Evolutionary conservation across 495 filamentous ascomycete species (phyloP), one percentile per base, ranked within the genome.

Genomic region (Xylaria flabelliformis): DNA sequence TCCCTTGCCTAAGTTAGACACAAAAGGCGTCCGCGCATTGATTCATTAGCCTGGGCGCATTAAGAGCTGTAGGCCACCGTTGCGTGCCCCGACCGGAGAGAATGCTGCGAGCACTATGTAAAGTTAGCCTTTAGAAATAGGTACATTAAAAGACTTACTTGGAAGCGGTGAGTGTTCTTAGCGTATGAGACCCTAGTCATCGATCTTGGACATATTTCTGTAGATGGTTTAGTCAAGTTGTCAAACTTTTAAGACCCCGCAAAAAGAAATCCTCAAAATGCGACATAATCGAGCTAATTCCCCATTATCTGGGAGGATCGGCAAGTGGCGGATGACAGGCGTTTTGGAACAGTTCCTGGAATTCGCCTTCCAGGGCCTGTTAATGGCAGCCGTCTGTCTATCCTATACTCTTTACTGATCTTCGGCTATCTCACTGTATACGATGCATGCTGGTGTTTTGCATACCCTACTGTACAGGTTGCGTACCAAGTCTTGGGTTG

Each of bases 1-100:
- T 29, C 59, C 69, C 19, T 55, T 71, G 44, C 69, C 69, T 9
- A 71, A 66, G 44, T 15, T 71, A 19, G 59, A 66, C 8, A 71
- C 61, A 3, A 71, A 71, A 53, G 69, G 69, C 8, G 63, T 71
- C 21, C 69, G 69, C 29, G 64, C 64, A 39, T 13, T 51, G 21
- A n/a, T 66, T 50, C 26, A 32, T 46, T 66, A 53, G 29, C 24
- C 26, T 21, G 64, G 26, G 12, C 10, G 29, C 34, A 61, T 21
- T 34, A 36, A 39, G 19, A 39, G 34, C 58, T 39, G 58, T 9
- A 21, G 34, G 58, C 32, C n/a, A 21, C 13, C 58, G 19, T 61
- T 34, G 34, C 7, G 34, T 19, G 12, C 58, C 58, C 58, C 58
- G n/a, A 39, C 10, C 8, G 32, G 10, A 61, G 58, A 61, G 2